Evolutionary conservation across 164 flowering plant genomes (phyloP), one percentile per base, ranked within the genome.

Genomic region (Platanus orientalis): DNA sequence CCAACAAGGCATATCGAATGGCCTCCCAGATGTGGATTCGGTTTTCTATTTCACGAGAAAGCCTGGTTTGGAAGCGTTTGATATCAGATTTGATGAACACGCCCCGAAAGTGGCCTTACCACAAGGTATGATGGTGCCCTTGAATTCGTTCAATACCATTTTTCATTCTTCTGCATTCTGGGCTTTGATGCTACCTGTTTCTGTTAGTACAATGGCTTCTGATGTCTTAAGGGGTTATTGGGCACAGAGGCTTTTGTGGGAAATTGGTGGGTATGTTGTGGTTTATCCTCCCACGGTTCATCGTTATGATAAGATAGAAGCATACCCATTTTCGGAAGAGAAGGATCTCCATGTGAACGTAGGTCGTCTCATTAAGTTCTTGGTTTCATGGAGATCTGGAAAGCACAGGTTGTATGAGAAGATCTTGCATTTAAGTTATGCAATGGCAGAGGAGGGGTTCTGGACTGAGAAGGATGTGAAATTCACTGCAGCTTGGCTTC

Each of bases 181-280:
- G 99, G 97, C 74, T 36, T 65, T 95, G 73, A 91, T 95, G 99
- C 85, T 95, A 62, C 99, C 99, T 6, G 99, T 92, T 34, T 89
- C 96, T 0, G 85, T 95, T 64, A 95, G 99, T 65, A 66, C 89
- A 16, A 95, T 95, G 99, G 96, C 99, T 54, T 92, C 97, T 24
- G 99, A 95, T 77, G 81, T 95, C 5, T 63, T 95, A 73, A 85
- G 99, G 71, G 99, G 99, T 34, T 95, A 88, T 61, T 95, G 97
- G 99, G 92, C 81, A 20, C 98, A 94, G 73, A 83, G 99, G 80
- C 81, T 95, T 53, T 76, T 95, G 76, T 95, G 99, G 99, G 97
- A 95, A 69, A 72, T 95, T 67, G 97, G 94, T 49, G 99, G 97
- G 0, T 80, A 71, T 68, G 87, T 90, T 58, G 97, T 80, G 23